Base-by-base conservation (phyloP, 805 yeast genomes). In the Ogataea pini region DNA sequence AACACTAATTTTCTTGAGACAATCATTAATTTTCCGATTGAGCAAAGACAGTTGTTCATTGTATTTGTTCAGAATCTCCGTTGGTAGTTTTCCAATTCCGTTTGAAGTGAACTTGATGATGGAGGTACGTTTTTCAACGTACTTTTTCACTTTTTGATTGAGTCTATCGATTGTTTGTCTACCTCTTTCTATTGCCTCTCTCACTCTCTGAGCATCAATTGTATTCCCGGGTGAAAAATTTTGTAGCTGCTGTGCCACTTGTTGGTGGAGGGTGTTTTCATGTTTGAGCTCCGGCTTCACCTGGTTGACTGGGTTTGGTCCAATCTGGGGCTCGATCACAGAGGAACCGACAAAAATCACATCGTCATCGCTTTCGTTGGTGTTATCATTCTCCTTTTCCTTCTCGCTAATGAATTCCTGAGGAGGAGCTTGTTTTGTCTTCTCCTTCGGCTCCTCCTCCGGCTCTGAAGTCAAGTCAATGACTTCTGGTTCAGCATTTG, bases 391-490 rank as follows among this genome's bases (percentile, higher is more conserved):
- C 17, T n/a, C 29, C 25, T 12, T 18, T 7, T 34, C 37, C 7
- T 34, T n/a, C 6, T n/a, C 16, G 12, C 13, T n/a, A n/a, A n/a
- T n/a, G n/a, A n/a, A n/a, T n/a, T n/a, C n/a, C n/a, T n/a, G n/a
- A n/a, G n/a, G n/a, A n/a, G n/a, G n/a, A 7, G 18, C 34, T 40
- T 31, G 20, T 18, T 29, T 20, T 27, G n/a, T 31, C 19, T 31
- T n/a, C 18, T 32, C 16, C 16, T 32, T 17, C 24, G 20, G 22
- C 37, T 34, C 22, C 24, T 14, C 51, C 10, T 45, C 51, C 14
- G 47, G 56, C 18, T 13, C 56, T 1, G 55, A 50, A 10, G 59
- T 55, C 38, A 55, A 37, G 40, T 55, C 59, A 12, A 53, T 50
- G 37, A 55, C 51, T 29, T 25, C 47, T 4, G 50, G 42, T 16